phyloP scores from a whole-genome alignment of 129 eudicot species.

The Rutidosis leptorrhynchoides region DNA sequence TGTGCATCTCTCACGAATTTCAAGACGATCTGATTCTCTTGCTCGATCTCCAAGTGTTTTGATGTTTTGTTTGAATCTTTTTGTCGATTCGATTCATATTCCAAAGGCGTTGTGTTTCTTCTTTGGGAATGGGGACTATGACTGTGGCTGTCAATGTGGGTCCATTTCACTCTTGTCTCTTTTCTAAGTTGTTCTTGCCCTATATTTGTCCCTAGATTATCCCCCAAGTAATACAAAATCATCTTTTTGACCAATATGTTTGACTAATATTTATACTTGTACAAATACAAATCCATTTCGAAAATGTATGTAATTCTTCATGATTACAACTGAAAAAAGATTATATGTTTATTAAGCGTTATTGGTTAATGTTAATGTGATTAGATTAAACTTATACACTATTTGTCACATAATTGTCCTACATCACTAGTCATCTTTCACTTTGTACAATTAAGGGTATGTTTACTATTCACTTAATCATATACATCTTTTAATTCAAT shows the following conservation, averaged over 20 bases:
- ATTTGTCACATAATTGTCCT: no score
- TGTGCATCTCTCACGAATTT: conserved; percentile 21
- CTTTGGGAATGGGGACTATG: conserved; percentile 33
- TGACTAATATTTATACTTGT: conserved; percentile 26
- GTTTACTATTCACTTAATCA: no score
- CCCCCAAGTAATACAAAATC: conserved; percentile 40
- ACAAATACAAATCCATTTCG: not conserved
- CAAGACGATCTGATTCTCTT: conserved; percentile 42
- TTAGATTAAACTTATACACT: no score
- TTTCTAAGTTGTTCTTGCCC: conserved; percentile 32
- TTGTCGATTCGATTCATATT: conserved; percentile 43
- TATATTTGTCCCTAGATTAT: conserved; percentile 43
- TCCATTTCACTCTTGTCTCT: conserved; percentile 34
- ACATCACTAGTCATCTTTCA: no score
- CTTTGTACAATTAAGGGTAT: no score
- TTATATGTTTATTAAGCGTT: not conserved
- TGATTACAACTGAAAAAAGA: not conserved
- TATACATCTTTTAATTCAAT: no score
- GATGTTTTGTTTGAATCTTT: conserved; percentile 44
- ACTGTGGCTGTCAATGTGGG: conserved; percentile 28
- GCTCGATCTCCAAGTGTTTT: conserved; percentile 35
- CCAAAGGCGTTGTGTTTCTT: conserved; percentile 40
- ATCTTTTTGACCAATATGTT: conserved; percentile 38
- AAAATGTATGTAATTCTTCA: not conserved
- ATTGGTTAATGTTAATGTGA: no score